phyloP scores from a whole-genome alignment of 2,329 filamentous ascomycete genomes.

The Colletotrichum sp. region DNA sequence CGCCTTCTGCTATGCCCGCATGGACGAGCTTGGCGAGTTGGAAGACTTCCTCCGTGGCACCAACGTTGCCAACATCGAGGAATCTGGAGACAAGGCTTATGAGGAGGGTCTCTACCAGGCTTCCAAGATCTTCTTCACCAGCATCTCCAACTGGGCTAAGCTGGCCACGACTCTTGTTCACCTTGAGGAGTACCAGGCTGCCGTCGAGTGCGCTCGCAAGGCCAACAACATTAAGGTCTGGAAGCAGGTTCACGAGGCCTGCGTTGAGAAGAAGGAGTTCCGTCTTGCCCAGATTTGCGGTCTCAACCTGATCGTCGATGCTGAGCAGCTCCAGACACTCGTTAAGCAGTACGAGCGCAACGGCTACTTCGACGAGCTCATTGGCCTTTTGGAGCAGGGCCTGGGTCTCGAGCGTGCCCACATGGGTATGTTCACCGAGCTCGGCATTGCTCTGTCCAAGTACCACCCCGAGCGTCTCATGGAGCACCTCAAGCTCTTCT shows the following conservation, averaged over 20 bases:
- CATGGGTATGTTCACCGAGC: conserved; percentile 95
- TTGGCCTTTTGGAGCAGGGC: conserved; percentile 90
- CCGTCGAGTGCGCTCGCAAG: conserved; percentile 96
- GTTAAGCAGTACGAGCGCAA: conserved; percentile 97
- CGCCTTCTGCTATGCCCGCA: conserved; percentile 90
- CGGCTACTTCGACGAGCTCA: conserved; percentile 98
- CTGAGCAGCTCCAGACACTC: conserved; percentile 89
- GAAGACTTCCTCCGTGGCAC: conserved; percentile 94
- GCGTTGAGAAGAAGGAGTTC: conserved; percentile 98
- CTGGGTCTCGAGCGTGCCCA: conserved; percentile 90
- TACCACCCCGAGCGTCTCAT: conserved; percentile 96
- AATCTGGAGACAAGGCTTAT: conserved; percentile 97
- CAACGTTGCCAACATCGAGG: conserved; percentile 95
- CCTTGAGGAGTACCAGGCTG: conserved; percentile 94
- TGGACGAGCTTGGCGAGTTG: conserved; percentile 89
- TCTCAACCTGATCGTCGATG: conserved; percentile 96
- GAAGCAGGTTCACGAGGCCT: conserved; percentile 98
- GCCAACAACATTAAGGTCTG: conserved; percentile 99
- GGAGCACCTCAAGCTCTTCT: conserved; percentile 99
- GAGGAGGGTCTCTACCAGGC: conserved; percentile 93
- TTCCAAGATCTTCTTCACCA: conserved; percentile 95
- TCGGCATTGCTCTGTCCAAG: conserved; percentile 90
- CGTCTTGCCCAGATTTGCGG: conserved; percentile 98
- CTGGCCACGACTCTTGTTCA: conserved; percentile 97
- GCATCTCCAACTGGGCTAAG: conserved; percentile 99